phyloP scores from a whole-genome alignment of 2,329 filamentous ascomycete species.

The Penicillium concentricum region DNA sequence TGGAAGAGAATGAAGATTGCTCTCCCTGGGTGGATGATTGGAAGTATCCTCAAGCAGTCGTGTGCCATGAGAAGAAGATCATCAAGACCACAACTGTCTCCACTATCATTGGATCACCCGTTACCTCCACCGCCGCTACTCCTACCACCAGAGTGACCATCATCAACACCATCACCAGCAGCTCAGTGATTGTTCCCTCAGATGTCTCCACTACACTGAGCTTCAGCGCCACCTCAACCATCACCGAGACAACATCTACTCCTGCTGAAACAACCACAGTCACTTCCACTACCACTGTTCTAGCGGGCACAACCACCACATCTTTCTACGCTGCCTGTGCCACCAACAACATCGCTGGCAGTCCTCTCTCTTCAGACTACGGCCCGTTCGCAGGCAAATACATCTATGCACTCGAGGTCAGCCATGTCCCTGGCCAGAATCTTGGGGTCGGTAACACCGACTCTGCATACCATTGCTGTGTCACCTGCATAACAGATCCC shows the following conservation, averaged over 20 bases:
- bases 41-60: conserved; percentile 4
- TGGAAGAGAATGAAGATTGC: not conserved
- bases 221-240: conserved; percentile 8
- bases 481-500: not conserved
- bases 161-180: conserved; percentile 5
- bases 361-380: conserved; percentile 6
- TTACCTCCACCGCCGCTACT: not conserved
- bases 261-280: not conserved
- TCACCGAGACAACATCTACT: not conserved
- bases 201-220: conserved; percentile 11
- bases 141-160: conserved; percentile 4
- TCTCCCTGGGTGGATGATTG: conserved; percentile 3
- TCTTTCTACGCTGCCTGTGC: conserved; percentile 6
- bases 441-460: not conserved
- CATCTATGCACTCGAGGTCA: not conserved
- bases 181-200: conserved; percentile 3
- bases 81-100: conserved; percentile 6
- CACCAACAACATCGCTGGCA: conserved; percentile 6
- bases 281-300: not conserved
- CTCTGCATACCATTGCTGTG: conserved; percentile 1
- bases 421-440: not conserved
- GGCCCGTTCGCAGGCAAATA: not conserved
- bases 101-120: not conserved
- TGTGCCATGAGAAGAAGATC: conserved; percentile 6
- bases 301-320: not conserved